Percentiles rank a stretch among this genome's conserved stretches.
Conservation (phyloP, 768 basidiomycete genomes). For the Tephrocybe sp. region DNA sequence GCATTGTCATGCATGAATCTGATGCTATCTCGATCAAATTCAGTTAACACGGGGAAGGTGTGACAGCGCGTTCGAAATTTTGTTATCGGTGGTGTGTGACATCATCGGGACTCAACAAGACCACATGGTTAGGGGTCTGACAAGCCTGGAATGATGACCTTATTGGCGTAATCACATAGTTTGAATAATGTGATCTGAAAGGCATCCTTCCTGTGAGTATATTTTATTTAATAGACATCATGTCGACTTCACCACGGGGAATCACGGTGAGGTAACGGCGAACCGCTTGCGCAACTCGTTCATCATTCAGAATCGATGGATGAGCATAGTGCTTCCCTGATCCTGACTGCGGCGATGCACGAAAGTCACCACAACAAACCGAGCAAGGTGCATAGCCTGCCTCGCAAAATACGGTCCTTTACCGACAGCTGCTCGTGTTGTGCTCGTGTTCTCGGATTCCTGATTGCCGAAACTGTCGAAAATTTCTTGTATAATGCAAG, state of each 20-base stretch:
- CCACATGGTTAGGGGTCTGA: too few relatives aligned
- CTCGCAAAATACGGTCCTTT: slow-evolving; percentile 1
- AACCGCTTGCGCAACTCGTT: slow-evolving; percentile 10
- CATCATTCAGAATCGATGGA: slow-evolving; percentile 16
- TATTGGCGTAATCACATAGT: not conserved
- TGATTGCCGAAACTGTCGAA: not conserved
- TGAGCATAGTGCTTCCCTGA: slow-evolving; percentile 15
- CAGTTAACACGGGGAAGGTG: too few relatives aligned
- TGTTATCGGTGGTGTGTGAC: too few relatives aligned
- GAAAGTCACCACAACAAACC: slow-evolving; percentile 13
- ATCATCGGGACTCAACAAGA: too few relatives aligned
- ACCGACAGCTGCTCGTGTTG: not conserved
- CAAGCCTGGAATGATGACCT: not conserved
- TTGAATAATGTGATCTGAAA: not conserved
- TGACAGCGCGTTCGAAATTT: too few relatives aligned
- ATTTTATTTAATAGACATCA: not conserved
- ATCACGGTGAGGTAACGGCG: slow-evolving; percentile 9
- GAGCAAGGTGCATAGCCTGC: not conserved
- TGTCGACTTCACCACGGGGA: not conserved
- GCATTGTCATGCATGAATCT: too few relatives aligned
- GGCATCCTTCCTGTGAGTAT: not conserved
- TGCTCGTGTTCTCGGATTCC: slow-evolving; percentile 2
- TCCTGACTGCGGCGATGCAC: slow-evolving; percentile 5
- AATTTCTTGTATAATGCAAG: slow-evolving; percentile 10
- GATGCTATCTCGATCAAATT: too few relatives aligned